Base-by-base conservation (phyloP, 1,284 basidiomycete species). In the Flammula alnicola region DNA sequence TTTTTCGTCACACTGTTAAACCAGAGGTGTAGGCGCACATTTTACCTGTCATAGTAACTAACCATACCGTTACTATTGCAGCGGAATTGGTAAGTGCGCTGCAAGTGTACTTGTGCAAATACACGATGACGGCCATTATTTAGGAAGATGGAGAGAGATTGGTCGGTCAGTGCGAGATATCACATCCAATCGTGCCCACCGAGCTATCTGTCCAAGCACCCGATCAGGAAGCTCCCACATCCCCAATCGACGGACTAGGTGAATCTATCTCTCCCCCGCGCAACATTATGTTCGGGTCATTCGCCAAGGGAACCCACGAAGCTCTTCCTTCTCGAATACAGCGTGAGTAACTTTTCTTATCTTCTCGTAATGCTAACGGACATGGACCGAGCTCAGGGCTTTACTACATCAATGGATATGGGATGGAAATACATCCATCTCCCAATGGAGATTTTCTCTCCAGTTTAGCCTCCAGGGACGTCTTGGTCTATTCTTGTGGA, bases 51-150 rank as follows among this genome's bases (percentile, higher is more conserved):
- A 91, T 98, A 60, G 87, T 97, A 41, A 98, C 96, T 2, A 97
- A 95, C 68, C 93, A 95, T 68, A 95, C 92, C 0, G 93, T 95
- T n/a, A 98, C 94, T 3, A 96, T 99, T 55, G 93, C 95, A n/a
- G 95, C 90, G 5, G 88, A 95, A 66, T 76, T 98, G 51, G 91
- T 92, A 22, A 70, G 85, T 49, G 32, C 36, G 39, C 16, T 35
- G 23, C 39, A 14, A 53, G 38, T 41, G 39, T 47, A n/a, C 91
- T 0, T 10, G 33, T 40, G 49, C 52, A 37, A 52, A 19, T 43
- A 48, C 33, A 29, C 52, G 39, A 32, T 44, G 39, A 44, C 40
- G 41, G 26, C 22, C 22, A 17, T 42, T 30, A 41, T 26, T 29
- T 30, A 93, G 91, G 84, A 86, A 63, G 84, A 95, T 61, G 90